Evolutionary conservation across 495 filamentous ascomycete species (phyloP).

Genomic region (Podospora australis): DNA sequence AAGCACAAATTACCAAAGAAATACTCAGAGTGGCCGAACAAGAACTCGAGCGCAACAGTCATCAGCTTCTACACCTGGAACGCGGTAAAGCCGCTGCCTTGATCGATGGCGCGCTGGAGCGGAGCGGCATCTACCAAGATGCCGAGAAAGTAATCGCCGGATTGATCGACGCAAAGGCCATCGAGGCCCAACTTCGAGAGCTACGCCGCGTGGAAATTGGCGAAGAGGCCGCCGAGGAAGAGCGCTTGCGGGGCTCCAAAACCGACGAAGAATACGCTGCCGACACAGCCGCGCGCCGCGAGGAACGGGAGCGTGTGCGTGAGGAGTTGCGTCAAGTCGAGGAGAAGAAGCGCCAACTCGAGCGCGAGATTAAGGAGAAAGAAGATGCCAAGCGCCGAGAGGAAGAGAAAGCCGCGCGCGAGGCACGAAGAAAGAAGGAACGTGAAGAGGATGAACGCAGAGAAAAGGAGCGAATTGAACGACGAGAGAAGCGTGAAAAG

Average conservation of each 20-base stretch:
- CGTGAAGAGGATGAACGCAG: slow-evolving; percentile 54
- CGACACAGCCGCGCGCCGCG: slow-evolving; percentile 59
- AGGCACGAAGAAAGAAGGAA: slow-evolving; percentile 52
- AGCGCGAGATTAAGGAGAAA: slow-evolving; percentile 59
- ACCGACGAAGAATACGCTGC: slow-evolving; percentile 76
- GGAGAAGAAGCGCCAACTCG: slow-evolving; percentile 59
- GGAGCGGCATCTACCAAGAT: slow-evolving; percentile 71
- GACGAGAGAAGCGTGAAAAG: slow-evolving; percentile 51
- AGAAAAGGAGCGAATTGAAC: slow-evolving; percentile 49
- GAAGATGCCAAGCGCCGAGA: slow-evolving; percentile 49
- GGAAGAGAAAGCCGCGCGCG: slow-evolving; percentile 52
- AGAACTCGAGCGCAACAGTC: slow-evolving; percentile 75
- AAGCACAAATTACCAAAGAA: slow-evolving; percentile 56
- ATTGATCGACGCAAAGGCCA: slow-evolving; percentile 60
- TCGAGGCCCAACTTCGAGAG: slow-evolving; percentile 61
- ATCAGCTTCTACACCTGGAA: slow-evolving; percentile 64
- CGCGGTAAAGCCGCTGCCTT: slow-evolving; percentile 73
- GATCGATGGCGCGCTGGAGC: slow-evolving; percentile 80
- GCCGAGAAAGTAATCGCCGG: slow-evolving; percentile 60
- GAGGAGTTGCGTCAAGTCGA: slow-evolving; percentile 59
- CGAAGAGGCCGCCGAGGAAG: slow-evolving; percentile 60
- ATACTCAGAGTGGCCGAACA: slow-evolving; percentile 67
- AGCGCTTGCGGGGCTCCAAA: slow-evolving; percentile 64
- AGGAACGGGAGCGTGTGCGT: slow-evolving; percentile 57
- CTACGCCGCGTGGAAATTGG: slow-evolving; percentile 70